phyloP scores from a whole-genome alignment of 345 rosid genomes.

The Punica granatum region DNA sequence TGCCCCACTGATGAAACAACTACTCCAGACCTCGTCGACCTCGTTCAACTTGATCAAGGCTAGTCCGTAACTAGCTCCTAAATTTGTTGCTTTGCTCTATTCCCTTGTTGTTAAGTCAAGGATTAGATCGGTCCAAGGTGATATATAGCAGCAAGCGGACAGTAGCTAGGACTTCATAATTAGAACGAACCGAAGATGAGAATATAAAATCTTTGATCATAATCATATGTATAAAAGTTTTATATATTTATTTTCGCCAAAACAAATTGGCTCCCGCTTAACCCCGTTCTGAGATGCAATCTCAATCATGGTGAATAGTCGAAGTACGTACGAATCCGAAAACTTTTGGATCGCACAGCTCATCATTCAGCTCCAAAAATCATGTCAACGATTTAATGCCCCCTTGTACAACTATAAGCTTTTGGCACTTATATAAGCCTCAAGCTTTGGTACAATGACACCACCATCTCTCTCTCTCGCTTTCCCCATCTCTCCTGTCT shows the following conservation, averaged over 20 bases:
- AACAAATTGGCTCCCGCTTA: no score
- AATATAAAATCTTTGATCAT: no score
- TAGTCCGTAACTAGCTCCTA: not conserved
- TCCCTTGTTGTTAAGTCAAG: no score
- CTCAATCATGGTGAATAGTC: not conserved
- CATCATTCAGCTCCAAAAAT: conserved; percentile 9
- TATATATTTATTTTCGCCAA: no score
- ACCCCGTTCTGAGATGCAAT: no score
- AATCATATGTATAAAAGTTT: no score
- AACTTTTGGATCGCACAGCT: not conserved
- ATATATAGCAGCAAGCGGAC: no score
- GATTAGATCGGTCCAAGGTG: no score
- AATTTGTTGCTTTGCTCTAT: no score
- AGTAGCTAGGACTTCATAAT: no score
- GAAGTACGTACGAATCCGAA: not conserved
- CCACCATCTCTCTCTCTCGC: conserved; percentile 5
- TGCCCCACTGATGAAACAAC: not conserved
- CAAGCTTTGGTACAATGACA: conserved; percentile 17
- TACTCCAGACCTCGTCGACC: not conserved
- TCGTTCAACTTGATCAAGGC: not conserved
- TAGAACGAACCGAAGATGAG: no score
- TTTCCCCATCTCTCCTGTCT: conserved; percentile 9
- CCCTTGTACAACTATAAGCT: conserved; percentile 13
- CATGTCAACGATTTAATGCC: conserved; percentile 44
- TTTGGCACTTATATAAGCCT: conserved; percentile 31